A percentile compares a stretch with the other conserved stretches of the same genome.
Evolutionary conservation across 2,329 filamentous ascomycete species (phyloP).

Genomic region (Fusarium sp.): DNA sequence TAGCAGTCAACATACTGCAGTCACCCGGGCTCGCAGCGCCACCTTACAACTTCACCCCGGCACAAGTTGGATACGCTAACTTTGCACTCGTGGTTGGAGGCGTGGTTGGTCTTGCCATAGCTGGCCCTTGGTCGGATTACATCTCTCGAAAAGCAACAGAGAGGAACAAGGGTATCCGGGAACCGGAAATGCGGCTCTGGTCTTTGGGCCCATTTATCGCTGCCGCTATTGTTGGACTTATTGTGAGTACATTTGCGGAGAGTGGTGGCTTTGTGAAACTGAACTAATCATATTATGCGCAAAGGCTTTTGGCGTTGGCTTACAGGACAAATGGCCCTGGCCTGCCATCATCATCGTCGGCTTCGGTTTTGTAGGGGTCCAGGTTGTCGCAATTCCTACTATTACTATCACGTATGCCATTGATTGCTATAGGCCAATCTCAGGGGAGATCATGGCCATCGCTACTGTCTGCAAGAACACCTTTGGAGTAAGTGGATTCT

Average conservation of each 20-base stretch:
- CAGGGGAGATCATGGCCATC: not conserved
- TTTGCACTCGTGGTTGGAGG: slow-evolving; percentile 57
- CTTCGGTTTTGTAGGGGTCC: slow-evolving; percentile 52
- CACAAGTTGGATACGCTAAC: slow-evolving; percentile 57
- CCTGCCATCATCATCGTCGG: slow-evolving; percentile 60
- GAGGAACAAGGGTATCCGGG: slow-evolving; percentile 58
- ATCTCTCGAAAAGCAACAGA: slow-evolving; percentile 52
- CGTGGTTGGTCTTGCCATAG: slow-evolving; percentile 54
- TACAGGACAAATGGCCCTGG: slow-evolving; percentile 61
- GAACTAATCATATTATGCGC: not conserved
- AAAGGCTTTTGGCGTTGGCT: slow-evolving; percentile 58
- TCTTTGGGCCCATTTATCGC: not conserved
- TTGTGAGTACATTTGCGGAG: not conserved
- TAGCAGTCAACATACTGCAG: slow-evolving; percentile 17
- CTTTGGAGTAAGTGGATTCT: not conserved
- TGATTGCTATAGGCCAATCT: slow-evolving; percentile 66
- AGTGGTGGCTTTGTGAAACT: not conserved
- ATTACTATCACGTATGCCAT: slow-evolving; percentile 70
- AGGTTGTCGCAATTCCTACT: slow-evolving; percentile 62
- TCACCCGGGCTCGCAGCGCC: slow-evolving; percentile 13
- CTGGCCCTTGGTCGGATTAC: slow-evolving; percentile 58
- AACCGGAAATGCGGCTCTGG: slow-evolving; percentile 60
- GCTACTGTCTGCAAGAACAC: not conserved
- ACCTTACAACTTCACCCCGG: slow-evolving; percentile 9
- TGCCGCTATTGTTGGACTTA: not conserved